Conservation (phyloP, 371 early-diverging fungal species). For the Caulochytrium protostelioides region DNA sequence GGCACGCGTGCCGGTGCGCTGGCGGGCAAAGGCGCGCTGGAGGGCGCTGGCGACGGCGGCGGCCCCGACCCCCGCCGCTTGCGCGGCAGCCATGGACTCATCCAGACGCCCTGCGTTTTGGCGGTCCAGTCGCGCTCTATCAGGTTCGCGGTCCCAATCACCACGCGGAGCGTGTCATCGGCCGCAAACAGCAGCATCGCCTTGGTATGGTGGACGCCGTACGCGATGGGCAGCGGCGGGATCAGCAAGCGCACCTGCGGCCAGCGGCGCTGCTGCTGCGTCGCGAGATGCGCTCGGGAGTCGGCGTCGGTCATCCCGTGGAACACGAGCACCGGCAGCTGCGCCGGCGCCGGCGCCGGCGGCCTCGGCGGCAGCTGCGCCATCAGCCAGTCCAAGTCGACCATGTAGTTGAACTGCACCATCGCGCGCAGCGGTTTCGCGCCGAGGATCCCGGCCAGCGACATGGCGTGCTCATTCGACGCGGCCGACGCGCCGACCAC, state of each 20-base stretch:
- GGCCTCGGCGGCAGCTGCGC: constrained; percentile 8
- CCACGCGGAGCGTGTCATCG: constrained; percentile 18
- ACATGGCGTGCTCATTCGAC: too few relatives aligned
- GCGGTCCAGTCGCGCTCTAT: constrained; percentile 36
- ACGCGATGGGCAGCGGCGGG: background rate
- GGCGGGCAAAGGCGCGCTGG: too few relatives aligned
- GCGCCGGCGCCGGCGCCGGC: too few relatives aligned
- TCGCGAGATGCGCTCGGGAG: too few relatives aligned
- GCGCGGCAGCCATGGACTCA: constrained; percentile 13
- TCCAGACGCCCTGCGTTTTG: constrained; percentile 34
- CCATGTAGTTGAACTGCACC: constrained; percentile 26
- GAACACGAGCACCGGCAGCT: too few relatives aligned
- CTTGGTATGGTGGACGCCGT: constrained; percentile 43
- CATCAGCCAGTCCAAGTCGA: constrained; percentile 21
- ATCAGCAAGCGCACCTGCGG: background rate
- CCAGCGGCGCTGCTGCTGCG: too few relatives aligned
- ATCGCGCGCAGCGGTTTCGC: too few relatives aligned
- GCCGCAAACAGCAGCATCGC: constrained; percentile 33
- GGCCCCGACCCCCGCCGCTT: constrained; percentile 9
- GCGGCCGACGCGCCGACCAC: too few relatives aligned
- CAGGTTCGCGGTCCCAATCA: constrained; percentile 41
- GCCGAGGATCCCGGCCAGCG: too few relatives aligned
- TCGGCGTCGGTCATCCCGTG: too few relatives aligned
- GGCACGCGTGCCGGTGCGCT: too few relatives aligned
- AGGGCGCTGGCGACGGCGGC: too few relatives aligned